Base-by-base conservation (phyloP, 495 filamentous ascomycete genomes). In the Penicillium flavigenum region DNA sequence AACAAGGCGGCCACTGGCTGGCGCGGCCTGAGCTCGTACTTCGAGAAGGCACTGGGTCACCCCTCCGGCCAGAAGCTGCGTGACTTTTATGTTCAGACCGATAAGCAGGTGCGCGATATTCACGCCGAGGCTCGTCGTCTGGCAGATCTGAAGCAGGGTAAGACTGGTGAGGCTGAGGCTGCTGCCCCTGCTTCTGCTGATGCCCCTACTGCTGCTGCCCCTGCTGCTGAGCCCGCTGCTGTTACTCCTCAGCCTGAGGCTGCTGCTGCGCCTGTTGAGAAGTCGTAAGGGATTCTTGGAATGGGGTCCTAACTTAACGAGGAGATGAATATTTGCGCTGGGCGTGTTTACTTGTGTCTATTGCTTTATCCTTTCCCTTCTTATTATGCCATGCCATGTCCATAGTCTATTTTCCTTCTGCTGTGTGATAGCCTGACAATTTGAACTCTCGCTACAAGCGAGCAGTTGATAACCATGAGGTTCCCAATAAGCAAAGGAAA, bases 91-190 rank as follows among this genome's bases (percentile, higher is more conserved):
- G 80, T 83, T 9, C 78, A 87, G 56, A 81, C 86, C 54, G 83
- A 86, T 69, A 90, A 91, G 74, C 90, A 96, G 78, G 89, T 96
- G 11, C 79, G 89, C 48, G 94, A 98, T 63, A 93, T 98, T 53
- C 93, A 98, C 71, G 81, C 75, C 49, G 94, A 98, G 80, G 94
- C 94, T 2, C 80, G 84, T 47, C 85, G 93, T 60, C 77, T 98
- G 29, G 92, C 92, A 10, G 87, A 96, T 62, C 65, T 98, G 57
- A 96, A 96, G 84, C 85, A 84, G 27, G 76, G 81, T 56, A 91
- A 80, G 81, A 80, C 68, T 57, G 72, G 60, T 68, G 81, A 53
- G 72, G 74, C 56, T 67, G 76, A 61, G 49, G 31, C 67, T 57
- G 56, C 64, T n/a, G 54, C 72, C 42, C 56, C 60, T 59, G 57